Evolutionary conservation across 75 land plant species (phyloP).

Genomic region (Cunninghamia lanceolata): DNA sequence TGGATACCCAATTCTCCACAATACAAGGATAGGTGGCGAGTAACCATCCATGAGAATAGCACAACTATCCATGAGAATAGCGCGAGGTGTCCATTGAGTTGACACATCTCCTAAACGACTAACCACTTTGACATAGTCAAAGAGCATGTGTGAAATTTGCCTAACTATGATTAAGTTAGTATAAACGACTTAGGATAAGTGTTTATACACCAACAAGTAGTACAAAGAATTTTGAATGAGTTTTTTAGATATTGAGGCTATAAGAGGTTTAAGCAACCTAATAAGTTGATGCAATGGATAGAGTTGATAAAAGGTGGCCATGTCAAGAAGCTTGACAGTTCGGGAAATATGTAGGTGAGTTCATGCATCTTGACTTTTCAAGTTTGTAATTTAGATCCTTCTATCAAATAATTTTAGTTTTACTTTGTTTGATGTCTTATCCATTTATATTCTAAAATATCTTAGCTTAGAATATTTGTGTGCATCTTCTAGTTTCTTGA

Average conservation of each 20-base stretch:
- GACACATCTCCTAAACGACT: no score
- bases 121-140: no score
- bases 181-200: no score
- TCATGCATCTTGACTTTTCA: background rate
- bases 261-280: background rate
- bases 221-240: background rate
- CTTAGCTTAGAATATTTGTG: background rate
- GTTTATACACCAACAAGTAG: no score
- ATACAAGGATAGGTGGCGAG: no score
- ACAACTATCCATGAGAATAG: no score
- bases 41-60: no score
- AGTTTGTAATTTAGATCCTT: background rate
- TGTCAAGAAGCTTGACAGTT: constrained; percentile 3
- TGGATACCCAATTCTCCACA: no score
- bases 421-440: background rate
- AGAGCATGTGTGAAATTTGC: no score
- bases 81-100: no score
- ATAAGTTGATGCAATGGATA: background rate
- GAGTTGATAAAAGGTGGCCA: background rate
- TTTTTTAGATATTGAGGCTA: background rate
- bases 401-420: background rate
- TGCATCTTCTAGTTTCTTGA: background rate
- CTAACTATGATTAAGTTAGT: no score
- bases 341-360: constrained; percentile 2
- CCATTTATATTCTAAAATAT: constrained; percentile 3